Evolutionary conservation across 192 early-diverging fungal genomes (phyloP).

Genomic region (Obelidium mucronatum): DNA sequence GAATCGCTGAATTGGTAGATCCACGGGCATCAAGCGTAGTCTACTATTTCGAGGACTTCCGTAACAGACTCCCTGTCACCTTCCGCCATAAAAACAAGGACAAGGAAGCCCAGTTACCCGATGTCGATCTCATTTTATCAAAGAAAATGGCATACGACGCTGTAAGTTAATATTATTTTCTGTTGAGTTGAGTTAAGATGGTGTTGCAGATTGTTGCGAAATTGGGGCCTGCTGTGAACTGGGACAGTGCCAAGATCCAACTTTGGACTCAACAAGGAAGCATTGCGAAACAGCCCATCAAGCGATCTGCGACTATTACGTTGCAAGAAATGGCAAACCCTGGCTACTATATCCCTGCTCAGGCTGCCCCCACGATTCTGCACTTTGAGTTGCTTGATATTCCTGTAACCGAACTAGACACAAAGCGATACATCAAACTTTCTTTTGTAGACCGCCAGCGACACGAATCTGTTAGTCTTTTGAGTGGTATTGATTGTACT

Average conservation of each 20-base stretch:
- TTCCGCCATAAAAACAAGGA: conserved; percentile 68
- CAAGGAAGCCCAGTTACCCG: conserved; percentile 46
- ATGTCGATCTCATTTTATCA: conserved; percentile 61
- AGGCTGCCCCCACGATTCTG: conserved; percentile 51
- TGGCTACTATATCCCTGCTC: conserved; percentile 21
- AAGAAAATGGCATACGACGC: conserved; percentile 73
- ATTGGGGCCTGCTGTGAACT: conserved; percentile 66
- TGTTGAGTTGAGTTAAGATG: not conserved
- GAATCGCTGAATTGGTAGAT: conserved; percentile 46
- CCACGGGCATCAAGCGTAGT: conserved; percentile 55
- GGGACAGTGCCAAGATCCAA: conserved; percentile 77
- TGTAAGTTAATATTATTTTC: conserved; percentile 7
- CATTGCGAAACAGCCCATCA: conserved; percentile 46
- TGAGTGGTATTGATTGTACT: not conserved
- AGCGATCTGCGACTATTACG: conserved; percentile 56
- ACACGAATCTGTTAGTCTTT: conserved; percentile 8
- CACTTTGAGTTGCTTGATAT: conserved; percentile 87
- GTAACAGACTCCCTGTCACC: conserved; percentile 69
- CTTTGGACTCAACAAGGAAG: conserved; percentile 57
- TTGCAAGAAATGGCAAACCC: conserved; percentile 62
- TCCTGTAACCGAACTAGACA: conserved; percentile 80
- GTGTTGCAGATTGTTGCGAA: conserved; percentile 60
- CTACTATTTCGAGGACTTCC: conserved; percentile 79
- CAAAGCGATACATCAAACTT: conserved; percentile 75
- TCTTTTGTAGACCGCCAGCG: conserved; percentile 63